Evolutionary conservation across 176 grass and related monocot species (phyloP).

Genomic region (Poa pratensis): DNA sequence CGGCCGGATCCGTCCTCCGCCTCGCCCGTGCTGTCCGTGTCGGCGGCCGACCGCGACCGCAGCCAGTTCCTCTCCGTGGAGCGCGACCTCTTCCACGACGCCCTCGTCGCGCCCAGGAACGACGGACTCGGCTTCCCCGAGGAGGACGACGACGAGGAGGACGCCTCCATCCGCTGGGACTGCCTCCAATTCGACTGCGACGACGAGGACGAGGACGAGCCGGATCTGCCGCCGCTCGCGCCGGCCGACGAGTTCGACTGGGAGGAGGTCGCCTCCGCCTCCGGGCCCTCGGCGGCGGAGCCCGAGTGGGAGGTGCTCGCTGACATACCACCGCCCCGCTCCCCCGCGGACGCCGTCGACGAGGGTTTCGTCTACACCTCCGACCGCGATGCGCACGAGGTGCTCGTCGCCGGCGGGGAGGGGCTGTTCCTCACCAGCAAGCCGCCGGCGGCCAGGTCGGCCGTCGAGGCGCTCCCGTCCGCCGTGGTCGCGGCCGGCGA

Average conservation of each 20-base stretch:
- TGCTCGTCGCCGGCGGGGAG: conserved; percentile 69
- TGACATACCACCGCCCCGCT: conserved; percentile 35
- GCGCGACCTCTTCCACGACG: conserved; percentile 50
- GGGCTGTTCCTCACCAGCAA: conserved; percentile 53
- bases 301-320: conserved; percentile 75
- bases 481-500: conserved; percentile 43
- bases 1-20: conserved; percentile 26
- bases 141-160: conserved; percentile 46
- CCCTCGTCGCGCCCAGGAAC: conserved; percentile 38
- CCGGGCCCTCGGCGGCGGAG: conserved; percentile 27
- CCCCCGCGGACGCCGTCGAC: conserved; percentile 40
- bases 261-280: conserved; percentile 65
- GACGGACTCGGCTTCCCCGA: conserved; percentile 68
- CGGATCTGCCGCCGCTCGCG: conserved; percentile 46
- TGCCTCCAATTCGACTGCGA: conserved; percentile 60
- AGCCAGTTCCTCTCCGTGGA: conserved; percentile 63
- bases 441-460: conserved; percentile 61
- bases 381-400: conserved; percentile 51
- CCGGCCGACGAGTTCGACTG: conserved; percentile 71
- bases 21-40: conserved; percentile 33
- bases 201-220: conserved; percentile 47
- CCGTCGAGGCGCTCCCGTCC: conserved; percentile 59
- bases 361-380: conserved; percentile 81
- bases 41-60: conserved; percentile 54
- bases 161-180: conserved; percentile 52